Conservation (phyloP, 345 rosid genomes). For the Litchi chinensis region DNA sequence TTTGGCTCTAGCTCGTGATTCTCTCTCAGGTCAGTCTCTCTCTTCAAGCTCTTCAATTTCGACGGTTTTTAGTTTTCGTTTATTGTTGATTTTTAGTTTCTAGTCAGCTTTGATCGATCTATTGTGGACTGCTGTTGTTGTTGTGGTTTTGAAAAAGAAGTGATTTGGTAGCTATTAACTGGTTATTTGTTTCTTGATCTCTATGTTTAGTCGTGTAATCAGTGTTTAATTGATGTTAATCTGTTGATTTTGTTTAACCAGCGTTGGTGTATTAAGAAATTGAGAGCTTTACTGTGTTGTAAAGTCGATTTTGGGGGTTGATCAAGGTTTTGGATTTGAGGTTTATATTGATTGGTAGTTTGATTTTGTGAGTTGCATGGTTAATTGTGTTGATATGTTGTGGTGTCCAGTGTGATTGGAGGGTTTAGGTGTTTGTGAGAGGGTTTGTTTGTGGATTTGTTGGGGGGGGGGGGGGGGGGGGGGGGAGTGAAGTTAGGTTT, state of each 20-base stretch:
- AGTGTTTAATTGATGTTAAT: slow-evolving; percentile 21
- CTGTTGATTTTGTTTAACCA: slow-evolving; percentile 15
- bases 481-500: slow-evolving; percentile 34
- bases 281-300: slow-evolving; percentile 6
- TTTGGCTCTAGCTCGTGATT: slow-evolving; percentile 29
- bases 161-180: neutral
- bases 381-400: neutral
- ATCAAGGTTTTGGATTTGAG: slow-evolving; percentile 21
- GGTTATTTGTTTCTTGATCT: slow-evolving; percentile 29
- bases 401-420: slow-evolving; percentile 9
- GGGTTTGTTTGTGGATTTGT: too few relatives aligned
- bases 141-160: slow-evolving; percentile 6
- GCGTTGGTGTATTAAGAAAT: slow-evolving; percentile 16
- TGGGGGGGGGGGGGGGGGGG: too few relatives aligned
- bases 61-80: neutral
- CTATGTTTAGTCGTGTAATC: slow-evolving; percentile 10
- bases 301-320: slow-evolving; percentile 22
- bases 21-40: slow-evolving; percentile 39
- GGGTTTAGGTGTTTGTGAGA: neutral
- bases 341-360: slow-evolving; percentile 20
- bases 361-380: neutral
- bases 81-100: neutral
- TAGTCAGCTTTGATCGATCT: slow-evolving; percentile 31
- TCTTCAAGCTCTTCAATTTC: neutral
- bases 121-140: slow-evolving; percentile 4